Percentiles rank a stretch among this genome's conserved stretches.
Conservation (phyloP, 2,329 filamentous ascomycete genomes). For the Aspergillus glaucus region DNA sequence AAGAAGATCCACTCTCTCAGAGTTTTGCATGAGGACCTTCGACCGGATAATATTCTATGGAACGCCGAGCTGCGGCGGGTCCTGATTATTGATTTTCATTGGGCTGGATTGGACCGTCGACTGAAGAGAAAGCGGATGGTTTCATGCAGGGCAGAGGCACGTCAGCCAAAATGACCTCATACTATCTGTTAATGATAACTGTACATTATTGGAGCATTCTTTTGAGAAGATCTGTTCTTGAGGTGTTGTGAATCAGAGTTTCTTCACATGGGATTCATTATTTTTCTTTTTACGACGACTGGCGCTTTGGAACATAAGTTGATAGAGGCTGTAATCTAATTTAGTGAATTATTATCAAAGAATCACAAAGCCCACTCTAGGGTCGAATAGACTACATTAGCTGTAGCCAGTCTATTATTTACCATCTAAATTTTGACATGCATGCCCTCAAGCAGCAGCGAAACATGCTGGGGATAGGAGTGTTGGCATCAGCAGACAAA, state of each 20-base stretch:
- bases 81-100: slow-evolving; percentile 20
- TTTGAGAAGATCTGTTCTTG: neutral
- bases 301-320: neutral
- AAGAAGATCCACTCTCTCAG: slow-evolving; percentile 10
- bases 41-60: slow-evolving; percentile 19
- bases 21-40: slow-evolving; percentile 16
- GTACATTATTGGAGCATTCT: neutral
- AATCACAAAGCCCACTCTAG: neutral
- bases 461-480: neutral
- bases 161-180: neutral
- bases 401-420: neutral
- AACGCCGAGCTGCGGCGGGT: slow-evolving; percentile 16
- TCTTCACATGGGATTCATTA: neutral
- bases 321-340: neutral
- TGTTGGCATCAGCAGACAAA: too few relatives aligned
- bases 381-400: neutral
- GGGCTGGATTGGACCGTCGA: slow-evolving; percentile 8
- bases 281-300: neutral
- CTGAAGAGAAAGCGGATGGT: neutral
- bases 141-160: neutral
- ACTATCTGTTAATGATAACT: neutral
- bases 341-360: neutral
- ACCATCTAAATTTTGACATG: neutral
- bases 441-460: neutral
- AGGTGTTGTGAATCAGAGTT: neutral